Base-by-base conservation (phyloP, 164 flowering plant genomes). In the Liriodendron chinense region DNA sequence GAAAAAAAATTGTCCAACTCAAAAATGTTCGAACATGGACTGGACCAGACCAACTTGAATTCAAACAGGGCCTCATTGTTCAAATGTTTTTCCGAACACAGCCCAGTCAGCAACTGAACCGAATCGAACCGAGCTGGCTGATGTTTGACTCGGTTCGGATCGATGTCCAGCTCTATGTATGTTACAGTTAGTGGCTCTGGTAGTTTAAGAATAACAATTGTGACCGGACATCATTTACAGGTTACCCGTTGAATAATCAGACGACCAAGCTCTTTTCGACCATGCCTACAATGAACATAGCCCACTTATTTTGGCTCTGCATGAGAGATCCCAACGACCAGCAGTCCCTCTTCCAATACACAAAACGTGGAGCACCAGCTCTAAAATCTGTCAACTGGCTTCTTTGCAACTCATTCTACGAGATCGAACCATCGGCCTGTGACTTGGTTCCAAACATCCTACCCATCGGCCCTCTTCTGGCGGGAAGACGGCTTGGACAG, bases 211-310 rank as follows among this genome's bases (percentile, higher is more conserved):
- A 28, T 28, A 4, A 28, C 34, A 28, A 28, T 14, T 9, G 34
- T 22, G 68, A 3, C 18, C 1, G 23, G 21, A 13, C 9, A n/a
- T 25, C 12, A 8, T 69, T 73, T 68, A 18, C 81, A 83, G 83
- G 85, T 64, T 71, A 71, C 16, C 62, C 73, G 12, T 6, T 28
- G 57, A 76, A 73, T 66, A 50, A 74, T 1, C 56, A 74, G 22
- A 61, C 20, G 20, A n/a, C 80, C 49, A 75, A 71, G n/a, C 69
- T 80, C 2, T 75, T 74, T n/a, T 76, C 80, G 34, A 68, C 53
- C 25, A 82, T 78, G 81, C 82, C 86, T 0, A 63, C 69, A 21
- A 71, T 85, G 20, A 74, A 68, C 12, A 21, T 81, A 1, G 25
- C 28, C 18, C 65, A 68, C 18, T 56, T 83, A 10, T n/a, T 34